Base-by-base conservation (phyloP, 208 protist species). In the Trypanosoma cruzi region DNA sequence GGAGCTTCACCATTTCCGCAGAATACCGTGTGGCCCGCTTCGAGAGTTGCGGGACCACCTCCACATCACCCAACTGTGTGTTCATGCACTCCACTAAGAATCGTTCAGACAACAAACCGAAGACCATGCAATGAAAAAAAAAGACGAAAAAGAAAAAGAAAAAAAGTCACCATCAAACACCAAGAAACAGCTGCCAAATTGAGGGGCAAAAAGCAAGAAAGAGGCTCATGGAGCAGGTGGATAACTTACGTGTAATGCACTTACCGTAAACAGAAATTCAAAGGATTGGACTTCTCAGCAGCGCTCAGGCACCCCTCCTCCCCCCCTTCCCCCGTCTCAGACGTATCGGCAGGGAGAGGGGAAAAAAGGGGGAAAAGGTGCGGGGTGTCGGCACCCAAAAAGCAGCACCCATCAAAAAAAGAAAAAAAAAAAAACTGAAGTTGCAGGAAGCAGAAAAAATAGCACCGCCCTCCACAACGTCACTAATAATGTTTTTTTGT, bases 1-100 rank as follows among this genome's bases (percentile, higher is more conserved):
- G 31, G 26, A 67, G 5, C 31, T 68, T 66, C 42, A 55, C 24
- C 59, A 63, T 28, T 53, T 74, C 68, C 22, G 5, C 59, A 28
- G 2, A 52, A 24, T 57, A 68, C 54, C 48, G 54, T 18, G 52
- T 14, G 42, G 26, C 60, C 49, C 44, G 75, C 8, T 36, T 50
- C 37, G 68, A 63, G n/a, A 20, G 31, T 32, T 48, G 63, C 50
- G 42, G 55, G 55, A 31, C 42, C n/a, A 22, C 42, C 11, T n/a
- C 65, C 50, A 26, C 60, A 48, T 53, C 57, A 36, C 20, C 54
- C 26, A 16, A 42, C 26, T 40, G 65, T 28, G 40, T 44, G 18
- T 44, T 44, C 40, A 44, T 44, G 40, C 1, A 14, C 40, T 4
- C 11, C 40, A 44, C 40, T 16, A 44, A 44, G 8, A 44, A 14